phyloP scores from a whole-genome alignment of 257 asterid species.

The Ophiorrhiza pumila region DNA sequence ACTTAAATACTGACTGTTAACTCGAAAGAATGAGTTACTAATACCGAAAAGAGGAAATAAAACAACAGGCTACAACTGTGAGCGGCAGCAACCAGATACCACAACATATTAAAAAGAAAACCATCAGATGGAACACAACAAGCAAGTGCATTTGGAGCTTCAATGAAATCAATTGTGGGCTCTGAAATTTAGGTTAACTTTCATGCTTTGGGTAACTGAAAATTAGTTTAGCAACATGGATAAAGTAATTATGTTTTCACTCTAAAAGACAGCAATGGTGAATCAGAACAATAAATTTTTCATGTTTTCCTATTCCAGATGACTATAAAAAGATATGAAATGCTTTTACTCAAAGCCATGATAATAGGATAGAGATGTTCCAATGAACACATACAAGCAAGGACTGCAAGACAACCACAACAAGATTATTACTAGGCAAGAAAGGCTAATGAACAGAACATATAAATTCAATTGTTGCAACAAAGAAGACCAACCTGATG shows the following conservation, averaged over 20 bases:
- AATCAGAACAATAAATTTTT: neutral
- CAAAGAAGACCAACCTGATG: constrained; percentile 65
- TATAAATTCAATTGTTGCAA: neutral
- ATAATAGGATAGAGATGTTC: neutral
- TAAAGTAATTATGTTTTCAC: neutral
- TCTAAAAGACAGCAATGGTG: too few species aligned
- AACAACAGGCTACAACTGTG: neutral
- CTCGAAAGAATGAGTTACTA: neutral
- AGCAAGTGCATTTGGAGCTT: neutral
- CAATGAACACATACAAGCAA: neutral
- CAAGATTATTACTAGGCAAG: neutral
- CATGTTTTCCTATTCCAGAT: neutral
- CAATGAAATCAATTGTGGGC: neutral
- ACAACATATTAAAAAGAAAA: neutral
- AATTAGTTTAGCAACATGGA: neutral
- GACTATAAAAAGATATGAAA: neutral
- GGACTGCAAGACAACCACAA: too few species aligned
- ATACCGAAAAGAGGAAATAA: neutral
- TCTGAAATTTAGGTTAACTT: neutral
- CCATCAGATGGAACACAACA: neutral
- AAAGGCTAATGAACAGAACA: neutral
- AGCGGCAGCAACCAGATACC: neutral
- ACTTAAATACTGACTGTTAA: too few species aligned
- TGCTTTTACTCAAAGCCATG: neutral
- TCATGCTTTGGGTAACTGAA: neutral